These are phyloP conservation scores for Boletus rubescentipes DNA, from an alignment of 768 basidiomycete genomes.

Conservation along the genomic window DNA sequence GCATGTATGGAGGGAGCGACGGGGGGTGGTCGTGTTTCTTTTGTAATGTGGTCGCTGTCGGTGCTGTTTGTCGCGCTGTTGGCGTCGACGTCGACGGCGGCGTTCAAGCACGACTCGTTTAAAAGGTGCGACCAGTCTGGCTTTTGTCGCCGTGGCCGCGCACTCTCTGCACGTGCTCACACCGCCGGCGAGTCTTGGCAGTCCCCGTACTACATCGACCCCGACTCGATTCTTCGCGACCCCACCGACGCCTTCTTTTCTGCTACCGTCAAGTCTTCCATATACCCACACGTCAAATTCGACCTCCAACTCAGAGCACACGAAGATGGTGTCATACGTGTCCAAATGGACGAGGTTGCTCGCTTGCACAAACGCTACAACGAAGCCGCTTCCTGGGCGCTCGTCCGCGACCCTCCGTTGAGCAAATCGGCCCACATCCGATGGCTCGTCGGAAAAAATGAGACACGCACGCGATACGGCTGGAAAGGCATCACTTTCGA, in stretches of 20 bases:
- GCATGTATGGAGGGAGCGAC: not conserved
- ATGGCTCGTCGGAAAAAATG: conserved; percentile 67
- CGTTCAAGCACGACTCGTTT: conserved; percentile 84
- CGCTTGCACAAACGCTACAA: conserved; percentile 85
- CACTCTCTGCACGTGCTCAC: conserved; percentile 71
- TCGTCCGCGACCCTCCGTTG: conserved; percentile 68
- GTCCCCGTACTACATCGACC: conserved; percentile 83
- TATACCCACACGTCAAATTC: conserved; percentile 86
- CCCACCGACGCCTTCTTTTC: conserved; percentile 61
- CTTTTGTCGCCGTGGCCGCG: conserved; percentile 91
- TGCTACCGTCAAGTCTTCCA: conserved; percentile 71
- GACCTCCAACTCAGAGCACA: conserved; percentile 81
- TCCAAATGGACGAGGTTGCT: conserved; percentile 87
- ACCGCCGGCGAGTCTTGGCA: conserved; percentile 61
- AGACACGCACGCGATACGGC: conserved; percentile 64
- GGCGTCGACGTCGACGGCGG: conserved; percentile 37
- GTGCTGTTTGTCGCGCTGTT: conserved; percentile 35
- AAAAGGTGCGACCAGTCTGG: conserved; percentile 93
- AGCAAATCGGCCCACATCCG: conserved; percentile 47
- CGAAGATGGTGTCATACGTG: conserved; percentile 84
- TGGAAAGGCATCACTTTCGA: conserved; percentile 58
- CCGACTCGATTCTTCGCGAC: conserved; percentile 49
- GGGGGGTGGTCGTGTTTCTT: not conserved
- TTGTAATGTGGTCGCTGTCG: conserved; percentile 20
- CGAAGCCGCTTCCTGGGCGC: conserved; percentile 88